Evolutionary conservation across 2,329 filamentous ascomycete genomes (phyloP).

Genomic region (Verticillium klebahnii): DNA sequence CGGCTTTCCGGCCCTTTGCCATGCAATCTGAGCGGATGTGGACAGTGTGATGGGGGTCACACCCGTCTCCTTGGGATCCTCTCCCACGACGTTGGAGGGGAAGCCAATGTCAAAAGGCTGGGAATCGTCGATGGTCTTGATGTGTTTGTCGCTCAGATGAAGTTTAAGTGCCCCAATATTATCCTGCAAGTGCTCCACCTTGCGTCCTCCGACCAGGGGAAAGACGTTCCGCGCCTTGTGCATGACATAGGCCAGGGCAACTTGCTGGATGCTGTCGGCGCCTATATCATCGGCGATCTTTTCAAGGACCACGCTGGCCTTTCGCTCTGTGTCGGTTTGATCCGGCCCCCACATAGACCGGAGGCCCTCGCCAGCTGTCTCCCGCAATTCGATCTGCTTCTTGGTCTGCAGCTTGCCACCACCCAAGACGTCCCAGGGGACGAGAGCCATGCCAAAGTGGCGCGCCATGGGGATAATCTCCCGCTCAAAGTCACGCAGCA

Average conservation of each 20-base stretch:
- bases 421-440: conserved; percentile 58
- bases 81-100: conserved; percentile 37
- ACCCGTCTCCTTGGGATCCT: conserved; percentile 17
- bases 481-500: conserved; percentile 31
- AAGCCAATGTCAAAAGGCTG: conserved; percentile 52
- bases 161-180: conserved; percentile 53
- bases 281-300: conserved; percentile 54
- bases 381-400: conserved; percentile 24
- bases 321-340: conserved; percentile 43
- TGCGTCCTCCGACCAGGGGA: conserved; percentile 48
- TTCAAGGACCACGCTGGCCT: conserved; percentile 53
- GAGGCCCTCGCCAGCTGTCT: conserved; percentile 31
- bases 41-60: neutral
- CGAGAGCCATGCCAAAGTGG: conserved; percentile 43
- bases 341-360: conserved; percentile 20
- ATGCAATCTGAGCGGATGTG: conserved; percentile 7
- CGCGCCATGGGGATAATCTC: conserved; percentile 38
- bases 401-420: conserved; percentile 45
- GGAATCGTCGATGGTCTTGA: conserved; percentile 48
- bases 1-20: conserved; percentile 7
- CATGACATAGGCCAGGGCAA: conserved; percentile 50
- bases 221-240: conserved; percentile 48
- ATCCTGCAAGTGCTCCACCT: conserved; percentile 44
- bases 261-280: conserved; percentile 50
- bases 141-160: conserved; percentile 43